These are phyloP conservation scores for Naegleria lovaniensis DNA, from an alignment of 208 protist genomes.

Conservation along the genomic window DNA sequence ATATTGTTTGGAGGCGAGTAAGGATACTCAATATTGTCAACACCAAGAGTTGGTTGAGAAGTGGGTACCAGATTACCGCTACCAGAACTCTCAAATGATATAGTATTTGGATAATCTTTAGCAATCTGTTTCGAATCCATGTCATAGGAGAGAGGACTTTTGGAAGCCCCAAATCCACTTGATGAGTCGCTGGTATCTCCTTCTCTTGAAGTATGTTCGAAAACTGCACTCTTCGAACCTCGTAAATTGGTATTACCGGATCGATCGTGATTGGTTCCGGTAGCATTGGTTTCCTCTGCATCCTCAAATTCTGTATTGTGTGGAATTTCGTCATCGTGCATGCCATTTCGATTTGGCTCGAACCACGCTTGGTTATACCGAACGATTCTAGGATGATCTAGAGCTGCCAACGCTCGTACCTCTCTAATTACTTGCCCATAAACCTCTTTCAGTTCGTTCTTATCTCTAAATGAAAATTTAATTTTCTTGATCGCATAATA, in stretches of 20 bases:
- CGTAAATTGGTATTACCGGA: background rate
- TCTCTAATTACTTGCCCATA: conserved; percentile 20
- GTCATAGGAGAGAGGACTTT: background rate
- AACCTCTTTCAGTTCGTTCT: background rate
- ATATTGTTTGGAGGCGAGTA: background rate
- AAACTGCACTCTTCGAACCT: background rate
- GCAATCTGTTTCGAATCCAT: background rate
- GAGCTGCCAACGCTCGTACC: background rate
- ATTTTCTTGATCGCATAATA: conserved; percentile 32
- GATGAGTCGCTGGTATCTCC: background rate
- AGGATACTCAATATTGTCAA: background rate
- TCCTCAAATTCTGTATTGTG: background rate
- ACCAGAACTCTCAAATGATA: background rate
- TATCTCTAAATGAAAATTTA: conserved; percentile 2
- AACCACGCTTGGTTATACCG: conserved; percentile 31
- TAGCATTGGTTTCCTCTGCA: background rate
- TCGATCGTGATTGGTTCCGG: background rate
- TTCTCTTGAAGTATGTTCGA: background rate
- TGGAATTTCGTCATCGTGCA: background rate
- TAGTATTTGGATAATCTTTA: background rate
- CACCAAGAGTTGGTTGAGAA: background rate
- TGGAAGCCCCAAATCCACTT: background rate
- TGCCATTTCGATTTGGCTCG: background rate
- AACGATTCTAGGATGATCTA: conserved; percentile 21
- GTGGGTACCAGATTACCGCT: background rate